Percentiles rank a stretch among this genome's conserved stretches.
Conservation (phyloP, 345 rosid species). For the Durio zibethinus region DNA sequence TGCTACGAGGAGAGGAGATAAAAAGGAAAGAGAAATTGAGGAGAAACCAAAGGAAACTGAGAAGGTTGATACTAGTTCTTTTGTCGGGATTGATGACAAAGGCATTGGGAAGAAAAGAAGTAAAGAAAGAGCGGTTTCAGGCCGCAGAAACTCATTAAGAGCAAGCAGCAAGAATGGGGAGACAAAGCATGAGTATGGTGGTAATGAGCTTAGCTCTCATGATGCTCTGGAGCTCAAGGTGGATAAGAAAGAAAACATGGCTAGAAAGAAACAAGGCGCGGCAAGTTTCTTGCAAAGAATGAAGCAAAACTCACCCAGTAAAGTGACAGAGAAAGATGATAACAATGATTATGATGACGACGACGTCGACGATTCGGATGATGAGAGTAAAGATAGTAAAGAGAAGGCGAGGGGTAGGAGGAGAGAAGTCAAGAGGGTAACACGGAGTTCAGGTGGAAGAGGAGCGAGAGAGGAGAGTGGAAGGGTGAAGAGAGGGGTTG, state of each 20-base stretch:
- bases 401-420: constrained; percentile 15
- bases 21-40: no score
- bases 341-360: not conserved
- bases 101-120: constrained; percentile 32
- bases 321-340: constrained; percentile 12
- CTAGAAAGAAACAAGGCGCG: constrained; percentile 41
- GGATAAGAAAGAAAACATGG: constrained; percentile 32
- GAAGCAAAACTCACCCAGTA: constrained; percentile 45
- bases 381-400: constrained; percentile 22
- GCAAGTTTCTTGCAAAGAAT: constrained; percentile 49
- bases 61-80: constrained; percentile 12
- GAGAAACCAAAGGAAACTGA: constrained; percentile 24
- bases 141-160: constrained; percentile 14
- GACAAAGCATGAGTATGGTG: constrained; percentile 34
- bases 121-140: constrained; percentile 23
- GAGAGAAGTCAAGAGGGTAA: constrained; percentile 21
- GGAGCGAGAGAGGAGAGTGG: constrained; percentile 34
- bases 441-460: constrained; percentile 42
- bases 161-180: constrained; percentile 27
- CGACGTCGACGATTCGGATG: constrained; percentile 12
- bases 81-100: constrained; percentile 18
- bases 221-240: constrained; percentile 33
- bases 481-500: constrained; percentile 29
- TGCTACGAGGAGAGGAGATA: constrained; percentile 17
- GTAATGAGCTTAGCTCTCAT: constrained; percentile 53